Base-by-base conservation (phyloP, 495 filamentous ascomycete species). In the Xylaria telfairii region DNA sequence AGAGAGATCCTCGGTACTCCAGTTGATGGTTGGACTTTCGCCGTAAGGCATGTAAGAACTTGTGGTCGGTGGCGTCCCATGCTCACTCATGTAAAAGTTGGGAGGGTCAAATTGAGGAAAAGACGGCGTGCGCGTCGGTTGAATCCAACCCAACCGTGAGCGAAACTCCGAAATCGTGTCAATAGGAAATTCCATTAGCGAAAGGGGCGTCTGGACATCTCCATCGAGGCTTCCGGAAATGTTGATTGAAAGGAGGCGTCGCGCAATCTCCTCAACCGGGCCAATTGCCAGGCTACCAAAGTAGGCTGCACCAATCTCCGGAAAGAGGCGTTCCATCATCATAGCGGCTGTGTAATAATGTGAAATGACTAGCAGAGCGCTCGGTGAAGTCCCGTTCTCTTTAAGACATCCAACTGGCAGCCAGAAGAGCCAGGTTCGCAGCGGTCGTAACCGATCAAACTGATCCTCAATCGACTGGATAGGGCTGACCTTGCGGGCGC, bases 391-490 rank as follows among this genome's bases (percentile, higher is more conserved):
- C 28, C 85, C 80, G 28, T 86, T 87, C 62, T 86, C 83, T 73
- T 90, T 86, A 44, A 92, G 83, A 70, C 87, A 87, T 72, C 84
- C 83, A 65, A 93, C 89, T 4, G 96, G 96, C 56, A 97, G 87
- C 93, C 94, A 99, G 83, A 98, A 97, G 26, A 98, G 87, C 95
- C 96, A 98, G 68, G 90, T 89, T 53, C 95, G 90, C 21, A 99
- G 86, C 8, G 92, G 87, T 70, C 95, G 92, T 32, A 98, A 87
- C 71, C 93, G 90, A 76, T 94, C 90, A 78, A 98, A 98, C 73
- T 95, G 91, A 68, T 96, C 89, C 74, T 92, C 89, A 21, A 93
- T 84, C 9, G 91, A 89, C 71, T 91, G 89, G 3, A 88, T 90
- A 1, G 93, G 90, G 71, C 90, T 89, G 67, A 93, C 89, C 57